Conservation (phyloP, 2,329 filamentous ascomycete genomes). For the Apiospora pterosperma region DNA sequence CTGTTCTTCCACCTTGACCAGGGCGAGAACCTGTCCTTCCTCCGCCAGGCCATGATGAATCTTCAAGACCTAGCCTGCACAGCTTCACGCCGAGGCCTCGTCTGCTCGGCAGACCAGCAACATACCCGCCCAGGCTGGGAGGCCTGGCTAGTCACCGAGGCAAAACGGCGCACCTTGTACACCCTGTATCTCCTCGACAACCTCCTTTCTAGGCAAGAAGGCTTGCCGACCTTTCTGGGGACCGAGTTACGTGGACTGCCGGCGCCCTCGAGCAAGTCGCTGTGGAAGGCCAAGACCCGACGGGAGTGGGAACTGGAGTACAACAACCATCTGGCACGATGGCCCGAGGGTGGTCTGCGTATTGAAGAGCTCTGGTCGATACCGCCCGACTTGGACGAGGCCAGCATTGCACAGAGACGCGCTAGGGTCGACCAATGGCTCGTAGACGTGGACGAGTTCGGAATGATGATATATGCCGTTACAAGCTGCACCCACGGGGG, state of each 20-base stretch:
- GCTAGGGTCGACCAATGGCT: constrained; percentile 46
- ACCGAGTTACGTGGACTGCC: constrained; percentile 43
- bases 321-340: constrained; percentile 37
- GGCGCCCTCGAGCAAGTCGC: constrained; percentile 34
- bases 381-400: constrained; percentile 26
- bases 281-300: constrained; percentile 40
- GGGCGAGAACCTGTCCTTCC: constrained; percentile 22
- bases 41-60: constrained; percentile 43
- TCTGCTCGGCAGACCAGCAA: constrained; percentile 37
- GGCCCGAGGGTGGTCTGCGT: constrained; percentile 35
- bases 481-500: constrained; percentile 41
- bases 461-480: constrained; percentile 49
- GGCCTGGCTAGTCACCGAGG: constrained; percentile 48
- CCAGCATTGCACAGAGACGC: constrained; percentile 25
- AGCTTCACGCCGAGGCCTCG: constrained; percentile 36
- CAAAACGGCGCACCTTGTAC: constrained; percentile 49
- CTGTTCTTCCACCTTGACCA: constrained; percentile 36
- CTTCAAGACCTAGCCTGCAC: constrained; percentile 47
- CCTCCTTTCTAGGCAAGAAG: constrained; percentile 39
- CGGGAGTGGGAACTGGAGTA: constrained; percentile 41
- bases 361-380: constrained; percentile 51
- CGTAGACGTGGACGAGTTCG: constrained; percentile 48
- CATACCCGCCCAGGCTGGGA: constrained; percentile 44
- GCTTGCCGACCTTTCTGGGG: constrained; percentile 43
- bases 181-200: constrained; percentile 53